phyloP scores from a whole-genome alignment of 495 filamentous ascomycete genomes.

The Penicillium waksmanii region DNA sequence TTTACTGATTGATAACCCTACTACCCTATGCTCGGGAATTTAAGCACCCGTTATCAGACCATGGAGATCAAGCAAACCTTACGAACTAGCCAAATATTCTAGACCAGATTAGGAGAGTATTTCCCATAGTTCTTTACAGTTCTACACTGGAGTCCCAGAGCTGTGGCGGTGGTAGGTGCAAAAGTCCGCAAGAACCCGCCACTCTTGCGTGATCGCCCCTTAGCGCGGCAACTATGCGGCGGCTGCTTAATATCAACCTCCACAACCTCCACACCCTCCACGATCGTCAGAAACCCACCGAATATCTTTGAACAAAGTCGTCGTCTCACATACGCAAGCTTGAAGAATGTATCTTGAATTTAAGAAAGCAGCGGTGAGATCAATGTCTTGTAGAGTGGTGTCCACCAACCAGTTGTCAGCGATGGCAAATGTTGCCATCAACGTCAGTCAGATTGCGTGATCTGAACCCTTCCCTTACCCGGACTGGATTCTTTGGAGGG shows the following conservation, averaged over 20 bases:
- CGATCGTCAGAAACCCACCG: slow-evolving; percentile 13
- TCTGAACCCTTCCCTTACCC: neutral
- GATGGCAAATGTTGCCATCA: slow-evolving; percentile 30
- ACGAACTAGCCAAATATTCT: neutral
- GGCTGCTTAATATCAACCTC: slow-evolving; percentile 28
- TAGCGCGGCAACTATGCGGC: slow-evolving; percentile 15
- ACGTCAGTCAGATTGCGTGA: slow-evolving; percentile 35
- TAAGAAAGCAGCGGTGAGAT: neutral
- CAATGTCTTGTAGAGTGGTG: neutral
- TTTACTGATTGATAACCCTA: neutral
- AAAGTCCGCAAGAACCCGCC: slow-evolving; percentile 25
- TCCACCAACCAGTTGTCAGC: neutral
- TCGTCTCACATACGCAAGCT: neutral
- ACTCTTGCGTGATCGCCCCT: slow-evolving; percentile 42
- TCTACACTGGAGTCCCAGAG: neutral
- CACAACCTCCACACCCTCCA: slow-evolving; percentile 12
- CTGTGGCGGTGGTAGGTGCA: neutral
- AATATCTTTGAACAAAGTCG: neutral
- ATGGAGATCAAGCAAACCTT: neutral
- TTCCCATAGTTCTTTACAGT: neutral
- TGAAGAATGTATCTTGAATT: neutral
- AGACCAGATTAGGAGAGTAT: neutral
- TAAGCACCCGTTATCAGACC: slow-evolving; percentile 1
- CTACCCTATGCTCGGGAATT: neutral
- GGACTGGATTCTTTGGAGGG: neutral